Evolutionary conservation across 805 yeast species (phyloP).

Genomic region (Candida caryicola): DNA sequence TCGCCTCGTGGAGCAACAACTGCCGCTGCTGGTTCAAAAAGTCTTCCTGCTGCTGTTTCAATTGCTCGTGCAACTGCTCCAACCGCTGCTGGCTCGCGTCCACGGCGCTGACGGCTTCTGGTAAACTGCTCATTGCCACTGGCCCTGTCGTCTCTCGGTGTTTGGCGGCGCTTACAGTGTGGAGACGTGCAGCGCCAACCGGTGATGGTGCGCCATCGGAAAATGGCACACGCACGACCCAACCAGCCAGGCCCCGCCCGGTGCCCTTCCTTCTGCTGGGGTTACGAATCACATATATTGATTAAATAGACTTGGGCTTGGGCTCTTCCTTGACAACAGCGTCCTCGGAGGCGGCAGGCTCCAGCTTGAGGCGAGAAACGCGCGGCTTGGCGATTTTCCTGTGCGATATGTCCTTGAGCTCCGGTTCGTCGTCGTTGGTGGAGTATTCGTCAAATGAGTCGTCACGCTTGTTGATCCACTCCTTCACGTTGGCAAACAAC

Average conservation of each 20-base stretch:
- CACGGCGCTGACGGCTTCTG: background rate
- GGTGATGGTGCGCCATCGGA: too few species aligned
- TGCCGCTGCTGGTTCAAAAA: slow-evolving; percentile 27
- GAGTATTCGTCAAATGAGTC: slow-evolving; percentile 31
- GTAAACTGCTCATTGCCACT: background rate
- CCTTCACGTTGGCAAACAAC: slow-evolving; percentile 40
- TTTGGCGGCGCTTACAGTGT: too few species aligned
- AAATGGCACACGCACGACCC: too few species aligned
- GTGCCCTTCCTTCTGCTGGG: too few species aligned
- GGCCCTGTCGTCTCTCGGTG: too few species aligned
- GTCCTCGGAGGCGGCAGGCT: too few species aligned
- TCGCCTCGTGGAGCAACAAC: slow-evolving; percentile 16
- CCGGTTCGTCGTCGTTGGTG: slow-evolving; percentile 19
- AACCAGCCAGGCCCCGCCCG: too few species aligned
- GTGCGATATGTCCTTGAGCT: background rate
- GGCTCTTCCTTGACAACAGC: too few species aligned
- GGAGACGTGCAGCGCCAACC: too few species aligned
- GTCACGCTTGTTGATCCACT: slow-evolving; percentile 37
- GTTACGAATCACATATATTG: too few species aligned
- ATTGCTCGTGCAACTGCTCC: slow-evolving; percentile 25
- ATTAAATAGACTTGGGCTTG: too few species aligned
- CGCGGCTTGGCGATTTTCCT: background rate
- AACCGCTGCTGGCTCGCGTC: slow-evolving; percentile 3
- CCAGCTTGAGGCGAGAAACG: background rate
- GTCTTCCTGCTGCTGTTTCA: slow-evolving; percentile 29